These are phyloP conservation scores for Fraxinus nigra DNA, from an alignment of 305 asterid species.

Conservation along the genomic window DNA sequence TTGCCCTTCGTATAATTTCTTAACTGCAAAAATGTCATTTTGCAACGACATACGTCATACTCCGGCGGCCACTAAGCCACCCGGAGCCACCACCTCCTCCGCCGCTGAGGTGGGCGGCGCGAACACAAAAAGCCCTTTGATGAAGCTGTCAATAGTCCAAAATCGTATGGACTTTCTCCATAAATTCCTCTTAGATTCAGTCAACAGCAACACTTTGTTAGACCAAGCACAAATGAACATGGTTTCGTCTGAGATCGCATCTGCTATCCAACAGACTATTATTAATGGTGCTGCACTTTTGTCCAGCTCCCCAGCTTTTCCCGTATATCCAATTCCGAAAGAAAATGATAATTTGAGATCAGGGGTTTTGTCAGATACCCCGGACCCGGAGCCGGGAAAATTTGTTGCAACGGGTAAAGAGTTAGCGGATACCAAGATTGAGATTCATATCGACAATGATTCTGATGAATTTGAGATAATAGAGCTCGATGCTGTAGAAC, in stretches of 20 bases:
- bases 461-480: constrained; percentile 47
- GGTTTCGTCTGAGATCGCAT: constrained; percentile 65
- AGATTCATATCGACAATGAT: constrained; percentile 27
- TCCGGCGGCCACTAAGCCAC: constrained; percentile 48
- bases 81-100: constrained; percentile 24
- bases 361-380: neutral
- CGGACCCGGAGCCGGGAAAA: neutral
- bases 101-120: constrained; percentile 9
- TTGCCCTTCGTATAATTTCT: neutral
- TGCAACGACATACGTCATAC: constrained; percentile 37
- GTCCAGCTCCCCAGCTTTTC: constrained; percentile 24
- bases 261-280: constrained; percentile 67
- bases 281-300: constrained; percentile 69
- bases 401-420: neutral
- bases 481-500: constrained; percentile 74
- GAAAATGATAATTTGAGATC: neutral
- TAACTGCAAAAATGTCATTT: constrained; percentile 40
- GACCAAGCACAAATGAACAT: constrained; percentile 49
- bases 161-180: constrained; percentile 61
- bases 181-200: constrained; percentile 54
- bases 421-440: constrained; percentile 29
- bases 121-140: constrained; percentile 37
- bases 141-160: constrained; percentile 57
- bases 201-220: constrained; percentile 48
- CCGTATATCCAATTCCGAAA: constrained; percentile 4